A percentile compares a stretch with the other conserved stretches of the same genome.
These are phyloP conservation scores for Symbiodinium pilosum DNA, from an alignment of 73 alveolate species.

Conservation along the genomic window DNA sequence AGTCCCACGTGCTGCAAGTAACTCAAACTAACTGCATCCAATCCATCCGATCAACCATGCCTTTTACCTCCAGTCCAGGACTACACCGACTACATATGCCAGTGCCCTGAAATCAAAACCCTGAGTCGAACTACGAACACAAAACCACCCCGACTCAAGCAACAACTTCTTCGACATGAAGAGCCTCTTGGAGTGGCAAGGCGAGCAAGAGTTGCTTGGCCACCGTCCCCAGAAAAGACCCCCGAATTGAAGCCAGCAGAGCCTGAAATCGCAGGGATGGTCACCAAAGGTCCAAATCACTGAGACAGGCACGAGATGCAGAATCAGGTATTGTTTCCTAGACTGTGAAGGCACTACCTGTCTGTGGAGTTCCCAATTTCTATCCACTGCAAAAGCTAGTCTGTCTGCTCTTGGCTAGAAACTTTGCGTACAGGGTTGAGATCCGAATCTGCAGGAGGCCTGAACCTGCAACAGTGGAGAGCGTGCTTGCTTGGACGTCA, in stretches of 20 bases:
- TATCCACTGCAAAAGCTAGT: not conserved
- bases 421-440: too few species aligned
- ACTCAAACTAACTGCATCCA: too few species aligned
- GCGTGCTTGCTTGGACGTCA: not conserved
- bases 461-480: slow-evolving; percentile 9
- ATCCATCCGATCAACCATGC: too few species aligned
- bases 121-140: too few species aligned
- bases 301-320: not conserved
- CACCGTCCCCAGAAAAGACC: not conserved
- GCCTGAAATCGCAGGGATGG: not conserved
- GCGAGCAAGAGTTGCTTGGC: slow-evolving; percentile 5
- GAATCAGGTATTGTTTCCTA: not conserved
- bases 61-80: too few species aligned
- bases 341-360: not conserved
- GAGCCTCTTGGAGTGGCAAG: not conserved
- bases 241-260: slow-evolving; percentile 1
- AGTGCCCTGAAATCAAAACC: too few species aligned
- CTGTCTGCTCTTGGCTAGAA: not conserved
- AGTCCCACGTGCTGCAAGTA: too few species aligned
- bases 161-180: too few species aligned
- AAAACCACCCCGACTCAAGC: too few species aligned
- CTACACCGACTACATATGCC: too few species aligned
- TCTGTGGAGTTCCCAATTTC: not conserved
- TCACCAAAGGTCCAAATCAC: not conserved
- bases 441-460: too few species aligned